Percentiles rank a stretch among this genome's conserved stretches.
Evolutionary conservation across 495 filamentous ascomycete genomes (phyloP).

Genomic region (Filosporella fistucella): DNA sequence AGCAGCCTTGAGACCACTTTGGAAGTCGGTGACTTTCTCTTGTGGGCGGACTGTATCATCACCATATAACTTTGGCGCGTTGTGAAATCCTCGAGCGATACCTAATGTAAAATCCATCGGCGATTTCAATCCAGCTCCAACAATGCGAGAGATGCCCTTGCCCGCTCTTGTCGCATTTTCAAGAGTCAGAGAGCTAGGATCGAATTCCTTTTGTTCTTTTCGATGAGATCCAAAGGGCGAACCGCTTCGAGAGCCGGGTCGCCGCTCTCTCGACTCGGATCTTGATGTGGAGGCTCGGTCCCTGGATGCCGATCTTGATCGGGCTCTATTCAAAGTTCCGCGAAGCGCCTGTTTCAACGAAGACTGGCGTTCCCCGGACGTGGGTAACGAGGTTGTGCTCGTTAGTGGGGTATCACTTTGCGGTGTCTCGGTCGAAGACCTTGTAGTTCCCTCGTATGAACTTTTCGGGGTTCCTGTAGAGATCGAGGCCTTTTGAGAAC

Average conservation of each 20-base stretch:
- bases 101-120: constrained; percentile 78
- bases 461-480: constrained; percentile 13
- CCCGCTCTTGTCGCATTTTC: constrained; percentile 56
- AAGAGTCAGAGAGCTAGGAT: constrained; percentile 31
- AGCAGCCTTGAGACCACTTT: constrained; percentile 61
- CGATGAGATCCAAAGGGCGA: constrained; percentile 10
- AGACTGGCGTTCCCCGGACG: constrained; percentile 2
- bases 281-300: constrained; percentile 1
- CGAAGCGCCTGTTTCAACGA: constrained; percentile 21
- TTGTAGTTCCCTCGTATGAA: constrained; percentile 20
- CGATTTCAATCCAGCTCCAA: constrained; percentile 64
- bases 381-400: constrained; percentile 8
- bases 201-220: constrained; percentile 4
- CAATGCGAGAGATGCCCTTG: constrained; percentile 61
- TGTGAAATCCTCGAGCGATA: constrained; percentile 80
- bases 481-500: constrained; percentile 3
- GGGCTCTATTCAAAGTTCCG: constrained; percentile 15
- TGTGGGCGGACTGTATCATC: constrained; percentile 65
- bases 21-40: constrained; percentile 66
- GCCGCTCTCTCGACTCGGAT: constrained; percentile 5
- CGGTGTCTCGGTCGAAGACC: constrained; percentile 8
- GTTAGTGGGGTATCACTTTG: constrained; percentile 8
- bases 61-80: constrained; percentile 73
- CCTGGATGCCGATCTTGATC: constrained; percentile 16
- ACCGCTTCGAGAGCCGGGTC: constrained; percentile 8